Conservation (phyloP, 192 early-diverging fungal genomes). For the Coemansia pectinata region DNA sequence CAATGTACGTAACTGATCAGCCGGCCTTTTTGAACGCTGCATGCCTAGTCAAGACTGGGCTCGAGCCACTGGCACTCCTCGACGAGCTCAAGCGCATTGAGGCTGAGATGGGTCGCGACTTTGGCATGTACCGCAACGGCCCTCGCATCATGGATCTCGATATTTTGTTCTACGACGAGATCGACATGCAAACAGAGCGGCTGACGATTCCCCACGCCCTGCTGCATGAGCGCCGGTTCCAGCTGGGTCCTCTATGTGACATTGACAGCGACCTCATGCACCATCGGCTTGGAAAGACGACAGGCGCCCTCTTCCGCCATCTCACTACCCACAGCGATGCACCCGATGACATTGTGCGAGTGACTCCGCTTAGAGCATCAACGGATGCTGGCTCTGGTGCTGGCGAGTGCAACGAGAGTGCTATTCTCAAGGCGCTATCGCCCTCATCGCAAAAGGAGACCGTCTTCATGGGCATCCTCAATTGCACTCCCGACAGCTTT, state of each 20-base stretch:
- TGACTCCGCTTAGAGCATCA: slow-evolving; percentile 46
- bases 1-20: slow-evolving; percentile 96
- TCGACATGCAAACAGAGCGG: slow-evolving; percentile 62
- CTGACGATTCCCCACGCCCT: slow-evolving; percentile 89
- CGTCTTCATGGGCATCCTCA: slow-evolving; percentile 94
- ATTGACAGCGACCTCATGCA: slow-evolving; percentile 89
- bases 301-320: slow-evolving; percentile 62
- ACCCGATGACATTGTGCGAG: slow-evolving; percentile 52
- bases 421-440: slow-evolving; percentile 60
- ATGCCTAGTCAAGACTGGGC: slow-evolving; percentile 76
- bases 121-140: slow-evolving; percentile 71
- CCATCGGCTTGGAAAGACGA: slow-evolving; percentile 80
- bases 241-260: slow-evolving; percentile 90
- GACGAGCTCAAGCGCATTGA: slow-evolving; percentile 84
- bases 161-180: slow-evolving; percentile 88
- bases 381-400: slow-evolving; percentile 17
- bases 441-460: slow-evolving; percentile 59
- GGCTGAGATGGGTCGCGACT: slow-evolving; percentile 73
- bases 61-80: slow-evolving; percentile 74
- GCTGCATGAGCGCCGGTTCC: slow-evolving; percentile 93
- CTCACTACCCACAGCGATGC: slow-evolving; percentile 56
- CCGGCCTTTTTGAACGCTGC: slow-evolving; percentile 89
- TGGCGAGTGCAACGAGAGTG: slow-evolving; percentile 14
- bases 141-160: slow-evolving; percentile 95
- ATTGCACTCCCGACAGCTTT: slow-evolving; percentile 96